A percentile compares a stretch with the other conserved stretches of the same genome.
These are phyloP conservation scores for Stephania japonica DNA, from an alignment of 164 flowering plant genomes.

Conservation along the genomic window DNA sequence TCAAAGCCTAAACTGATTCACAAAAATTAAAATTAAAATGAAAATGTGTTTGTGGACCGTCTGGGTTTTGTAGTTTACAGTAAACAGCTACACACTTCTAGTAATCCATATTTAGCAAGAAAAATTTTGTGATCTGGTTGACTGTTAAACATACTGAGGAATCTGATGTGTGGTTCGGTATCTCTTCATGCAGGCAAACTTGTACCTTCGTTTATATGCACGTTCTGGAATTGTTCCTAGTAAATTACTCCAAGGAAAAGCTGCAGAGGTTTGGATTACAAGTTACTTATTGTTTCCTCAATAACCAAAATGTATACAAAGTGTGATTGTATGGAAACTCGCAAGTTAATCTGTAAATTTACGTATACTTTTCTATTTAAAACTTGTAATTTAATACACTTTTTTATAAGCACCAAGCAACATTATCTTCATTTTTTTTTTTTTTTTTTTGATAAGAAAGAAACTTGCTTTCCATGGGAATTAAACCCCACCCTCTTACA, in stretches of 20 bases:
- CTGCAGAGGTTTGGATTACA: conserved; percentile 50
- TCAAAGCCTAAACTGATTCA: too few species aligned
- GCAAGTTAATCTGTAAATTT: not conserved
- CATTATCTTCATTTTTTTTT: too few species aligned
- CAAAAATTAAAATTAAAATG: too few species aligned
- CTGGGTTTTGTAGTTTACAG: too few species aligned
- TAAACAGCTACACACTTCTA: too few species aligned
- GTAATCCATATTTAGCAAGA: not conserved
- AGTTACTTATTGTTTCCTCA: not conserved
- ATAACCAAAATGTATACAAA: not conserved
- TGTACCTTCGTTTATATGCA: conserved; percentile 57
- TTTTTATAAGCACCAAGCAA: not conserved
- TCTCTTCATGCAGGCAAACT: conserved; percentile 51
- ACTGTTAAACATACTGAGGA: not conserved
- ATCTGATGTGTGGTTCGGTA: conserved; percentile 1
- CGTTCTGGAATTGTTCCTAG: conserved; percentile 69
- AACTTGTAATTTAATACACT: not conserved
- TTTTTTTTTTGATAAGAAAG: too few species aligned
- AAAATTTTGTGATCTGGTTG: not conserved
- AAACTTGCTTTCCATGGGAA: too few species aligned
- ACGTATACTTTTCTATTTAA: too few species aligned
- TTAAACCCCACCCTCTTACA: too few species aligned
- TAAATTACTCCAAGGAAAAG: conserved; percentile 55
- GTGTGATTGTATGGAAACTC: not conserved
- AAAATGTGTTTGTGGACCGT: too few species aligned